Evolutionary conservation across 208 protist species (phyloP), one percentile per base, ranked within the genome.

Genomic region (Zelonia costaricensis): DNA sequence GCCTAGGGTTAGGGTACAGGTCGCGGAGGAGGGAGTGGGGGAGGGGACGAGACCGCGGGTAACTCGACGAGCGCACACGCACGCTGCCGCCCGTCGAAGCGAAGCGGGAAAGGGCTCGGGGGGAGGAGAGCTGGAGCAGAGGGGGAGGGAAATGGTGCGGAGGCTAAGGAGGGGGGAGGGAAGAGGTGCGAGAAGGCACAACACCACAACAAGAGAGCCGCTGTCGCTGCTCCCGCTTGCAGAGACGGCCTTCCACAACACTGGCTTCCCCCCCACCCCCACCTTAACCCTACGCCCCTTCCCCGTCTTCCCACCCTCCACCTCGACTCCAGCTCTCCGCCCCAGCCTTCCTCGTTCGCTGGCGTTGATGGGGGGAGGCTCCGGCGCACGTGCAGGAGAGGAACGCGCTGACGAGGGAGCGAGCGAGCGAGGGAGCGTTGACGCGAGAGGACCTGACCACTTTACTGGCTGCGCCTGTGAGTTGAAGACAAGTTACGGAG

Each of bases 1-100:
- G 13, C 25, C 42, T 70, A 70, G 63, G 63, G 63, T 70, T 70
- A 70, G 63, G 63, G 63, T 70, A 70, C 63, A 70, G n/a, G 63
- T n/a, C n/a, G n/a, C n/a, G n/a, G n/a, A n/a, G n/a, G n/a, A n/a
- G 23, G 53, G 54, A 45, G 33, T 46, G 53, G 15, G 53, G 1
- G 30, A 39, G 18, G 20, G 4, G 48, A 55, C 30, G 18, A 36
- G 16, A 40, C 7, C 16, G 18, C 15, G 35, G 30, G 31, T n/a
- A n/a, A n/a, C n/a, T n/a, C n/a, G n/a, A 12, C 18, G 42, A 46
- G 42, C 18, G 42, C 18, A 46, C 23, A 46, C 18, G 5, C 8
- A 6, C 42, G 5, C 42, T 46, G 12, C 42, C 42, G 8, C 2
- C 55, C 13, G 55, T 27, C 48, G 27, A 55, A 55, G 30, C 39